These are phyloP conservation scores for Macrolepiota fuliginosa DNA, from an alignment of 768 basidiomycete genomes.

Conservation along the genomic window DNA sequence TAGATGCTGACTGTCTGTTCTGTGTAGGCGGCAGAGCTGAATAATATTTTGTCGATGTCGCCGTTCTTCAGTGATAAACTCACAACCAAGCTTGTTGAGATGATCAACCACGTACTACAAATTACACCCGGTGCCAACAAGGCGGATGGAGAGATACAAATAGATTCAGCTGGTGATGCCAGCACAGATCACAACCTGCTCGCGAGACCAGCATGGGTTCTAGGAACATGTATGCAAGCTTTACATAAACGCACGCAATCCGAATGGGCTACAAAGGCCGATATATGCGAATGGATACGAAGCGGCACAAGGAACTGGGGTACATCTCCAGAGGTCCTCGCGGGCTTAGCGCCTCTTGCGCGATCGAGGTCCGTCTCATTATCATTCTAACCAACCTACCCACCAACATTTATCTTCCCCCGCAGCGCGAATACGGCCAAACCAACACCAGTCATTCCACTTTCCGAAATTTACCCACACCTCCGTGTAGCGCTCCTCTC, in stretches of 20 bases:
- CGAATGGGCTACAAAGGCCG: conserved; percentile 47
- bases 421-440: background rate
- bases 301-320: conserved; percentile 49
- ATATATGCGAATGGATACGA: conserved; percentile 49
- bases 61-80: conserved; percentile 46
- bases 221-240: conserved; percentile 58
- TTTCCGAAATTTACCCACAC: conserved; percentile 49
- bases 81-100: conserved; percentile 37
- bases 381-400: background rate
- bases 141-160: conserved; percentile 22
- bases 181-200: background rate
- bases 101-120: conserved; percentile 42
- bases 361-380: conserved; percentile 40
- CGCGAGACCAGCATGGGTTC: conserved; percentile 49
- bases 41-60: conserved; percentile 53
- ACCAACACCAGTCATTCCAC: conserved; percentile 22
- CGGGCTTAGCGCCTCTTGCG: conserved; percentile 48
- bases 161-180: conserved; percentile 13
- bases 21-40: conserved; percentile 47
- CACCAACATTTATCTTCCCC: background rate
- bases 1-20: background rate
- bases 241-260: conserved; percentile 40
- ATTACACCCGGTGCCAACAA: conserved; percentile 4
- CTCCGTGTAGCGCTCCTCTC: conserved; percentile 64
- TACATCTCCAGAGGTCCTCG: conserved; percentile 54